A percentile compares a stretch with the other conserved stretches of the same genome.
phyloP scores from a whole-genome alignment of 2,329 filamentous ascomycete genomes.

The Coniochaeta ligniaria region DNA sequence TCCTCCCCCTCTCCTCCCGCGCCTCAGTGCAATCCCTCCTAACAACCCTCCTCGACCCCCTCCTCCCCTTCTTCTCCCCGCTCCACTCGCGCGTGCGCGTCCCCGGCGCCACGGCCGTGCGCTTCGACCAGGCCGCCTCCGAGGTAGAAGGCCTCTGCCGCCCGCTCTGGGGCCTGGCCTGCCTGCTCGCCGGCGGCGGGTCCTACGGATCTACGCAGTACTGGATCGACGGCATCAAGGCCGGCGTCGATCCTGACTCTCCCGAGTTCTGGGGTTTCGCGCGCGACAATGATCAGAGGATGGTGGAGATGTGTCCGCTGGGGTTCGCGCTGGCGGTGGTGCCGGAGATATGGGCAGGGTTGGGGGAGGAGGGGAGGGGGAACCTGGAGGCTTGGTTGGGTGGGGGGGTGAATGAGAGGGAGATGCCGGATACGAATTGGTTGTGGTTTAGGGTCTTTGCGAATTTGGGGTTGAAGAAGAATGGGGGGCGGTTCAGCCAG shows the following conservation, averaged over 20 bases:
- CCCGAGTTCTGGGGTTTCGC: constrained; percentile 73
- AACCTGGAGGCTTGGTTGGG: constrained; percentile 69
- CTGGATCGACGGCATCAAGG: constrained; percentile 64
- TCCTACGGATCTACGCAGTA: constrained; percentile 55
- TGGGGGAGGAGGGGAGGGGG: constrained; percentile 48
- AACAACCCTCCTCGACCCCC: constrained; percentile 58
- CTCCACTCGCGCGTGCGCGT: constrained; percentile 57
- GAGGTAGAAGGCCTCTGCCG: constrained; percentile 71
- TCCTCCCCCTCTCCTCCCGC: constrained; percentile 41
- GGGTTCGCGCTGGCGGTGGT: constrained; percentile 69
- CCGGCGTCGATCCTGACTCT: constrained; percentile 62
- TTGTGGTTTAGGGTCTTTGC: constrained; percentile 83
- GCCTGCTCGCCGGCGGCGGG: constrained; percentile 61
- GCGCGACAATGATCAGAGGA: constrained; percentile 69
- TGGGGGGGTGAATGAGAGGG: constrained; percentile 70
- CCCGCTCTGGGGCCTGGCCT: constrained; percentile 68
- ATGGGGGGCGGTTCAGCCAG: constrained; percentile 64
- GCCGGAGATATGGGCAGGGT: constrained; percentile 56
- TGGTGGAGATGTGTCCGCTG: constrained; percentile 80
- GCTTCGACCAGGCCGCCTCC: constrained; percentile 70
- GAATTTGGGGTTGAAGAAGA: constrained; percentile 70
- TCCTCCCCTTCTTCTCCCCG: constrained; percentile 66
- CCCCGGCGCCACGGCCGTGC: constrained; percentile 62
- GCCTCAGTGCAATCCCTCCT: constrained; percentile 55
- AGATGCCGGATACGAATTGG: constrained; percentile 65